phyloP scores from a whole-genome alignment of 1,284 basidiomycete genomes.

The Boletus holoroseus region DNA sequence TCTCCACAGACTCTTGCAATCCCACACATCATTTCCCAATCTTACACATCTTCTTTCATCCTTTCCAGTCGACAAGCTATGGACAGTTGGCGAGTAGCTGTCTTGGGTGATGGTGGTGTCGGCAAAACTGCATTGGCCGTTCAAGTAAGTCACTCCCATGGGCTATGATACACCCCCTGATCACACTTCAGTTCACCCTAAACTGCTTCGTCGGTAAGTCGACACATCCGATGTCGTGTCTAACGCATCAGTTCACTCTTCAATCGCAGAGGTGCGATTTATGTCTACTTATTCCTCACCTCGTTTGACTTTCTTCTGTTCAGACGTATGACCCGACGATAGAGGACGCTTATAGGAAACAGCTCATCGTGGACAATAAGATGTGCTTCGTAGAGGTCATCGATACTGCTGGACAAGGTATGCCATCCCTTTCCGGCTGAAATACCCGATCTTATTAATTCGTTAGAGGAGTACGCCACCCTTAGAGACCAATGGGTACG shows the following conservation, averaged over 20 bases:
- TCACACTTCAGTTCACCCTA: conserved; percentile 68
- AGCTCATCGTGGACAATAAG: conserved; percentile 84
- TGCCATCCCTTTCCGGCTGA: conserved; percentile 26
- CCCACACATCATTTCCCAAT: conserved; percentile 14
- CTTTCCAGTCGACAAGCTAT: conserved; percentile 43
- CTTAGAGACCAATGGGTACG: conserved; percentile 99
- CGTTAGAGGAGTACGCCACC: conserved; percentile 89
- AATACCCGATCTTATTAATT: conserved; percentile 11
- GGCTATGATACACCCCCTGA: conserved; percentile 12
- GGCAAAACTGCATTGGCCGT: conserved; percentile 97
- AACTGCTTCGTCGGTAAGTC: conserved; percentile 84
- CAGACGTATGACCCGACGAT: conserved; percentile 89
- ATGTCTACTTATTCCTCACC: conserved; percentile 10
- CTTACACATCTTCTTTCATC: conserved; percentile 24
- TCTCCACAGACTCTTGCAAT: conserved; percentile 13
- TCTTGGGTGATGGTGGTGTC: conserved; percentile 95
- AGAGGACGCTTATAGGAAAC: conserved; percentile 92
- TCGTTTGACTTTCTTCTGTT: conserved; percentile 13
- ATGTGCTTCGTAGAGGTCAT: conserved; percentile 92
- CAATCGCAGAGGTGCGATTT: conserved; percentile 43
- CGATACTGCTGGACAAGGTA: conserved; percentile 92
- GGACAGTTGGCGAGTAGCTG: conserved; percentile 90
- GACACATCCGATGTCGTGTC: conserved; percentile 8
- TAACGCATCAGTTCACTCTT: conserved; percentile 19
- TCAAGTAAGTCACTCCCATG: conserved; percentile 54